Evolutionary conservation across 2,329 filamentous ascomycete species (phyloP), one percentile per base, ranked within the genome.

Genomic region (Fusarium liriodendri): DNA sequence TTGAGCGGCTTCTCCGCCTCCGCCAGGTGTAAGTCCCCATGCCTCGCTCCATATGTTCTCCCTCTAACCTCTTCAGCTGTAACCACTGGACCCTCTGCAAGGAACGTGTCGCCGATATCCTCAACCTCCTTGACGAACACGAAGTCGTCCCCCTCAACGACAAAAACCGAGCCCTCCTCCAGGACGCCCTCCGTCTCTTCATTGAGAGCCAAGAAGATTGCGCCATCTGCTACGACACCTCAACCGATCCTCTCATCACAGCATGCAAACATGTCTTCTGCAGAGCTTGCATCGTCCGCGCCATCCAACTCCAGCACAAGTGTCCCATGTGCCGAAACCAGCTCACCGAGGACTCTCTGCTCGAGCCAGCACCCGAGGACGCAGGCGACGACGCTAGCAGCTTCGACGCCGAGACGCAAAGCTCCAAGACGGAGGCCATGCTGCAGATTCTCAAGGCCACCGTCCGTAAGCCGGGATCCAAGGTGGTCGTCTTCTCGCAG

Each of bases 41-140:
- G 8, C 10, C 18, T n/a, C 5, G 5, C 20, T 7, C 14, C 4
- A 11, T 14, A 4, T 37, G 3, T 3, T 32, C 18, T 13, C 11
- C 32, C 45, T 25, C 74, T 77, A n/a, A 77, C 29, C 1, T 20
- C 22, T 25, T n/a, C 65, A 88, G 87, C 14, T 98, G 95, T 83
- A 95, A 96, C 74, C 95, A 97, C 80, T 97, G 94, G 94, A 92
- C 92, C 10, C 88, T 98, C 13, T 94, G 94, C 78, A 92, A 91
- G 59, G 87, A 93, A 35, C 91, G 94, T 14, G 87, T 97, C n/a
- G 88, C 89, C 11, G 89, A 91, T n/a, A 87, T 97, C 25, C 86
- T 96, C 79, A 85, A 89, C 22, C 85, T 94, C 2, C 86, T 97
- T 3, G 92, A 94, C 50, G 87, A 89, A 18, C 86, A 93, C 74